Conservation (phyloP, 2,329 filamentous ascomycete species). For the Curvularia verruculosa region DNA sequence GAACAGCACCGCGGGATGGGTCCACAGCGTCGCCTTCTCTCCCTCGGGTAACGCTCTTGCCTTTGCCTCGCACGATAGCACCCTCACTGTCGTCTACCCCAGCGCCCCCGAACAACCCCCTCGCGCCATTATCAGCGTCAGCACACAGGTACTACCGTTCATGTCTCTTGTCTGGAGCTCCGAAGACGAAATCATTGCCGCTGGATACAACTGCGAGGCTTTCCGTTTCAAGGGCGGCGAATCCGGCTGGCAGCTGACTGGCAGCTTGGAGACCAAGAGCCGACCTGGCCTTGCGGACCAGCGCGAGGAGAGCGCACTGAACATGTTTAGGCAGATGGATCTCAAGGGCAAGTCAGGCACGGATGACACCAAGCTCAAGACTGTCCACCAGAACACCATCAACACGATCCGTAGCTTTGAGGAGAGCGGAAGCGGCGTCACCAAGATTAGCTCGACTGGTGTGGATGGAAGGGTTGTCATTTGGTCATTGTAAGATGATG, state of each 20-base stretch:
- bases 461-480: conserved; percentile 57
- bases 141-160: conserved; percentile 89
- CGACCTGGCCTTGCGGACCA: conserved; percentile 64
- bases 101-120: conserved; percentile 89
- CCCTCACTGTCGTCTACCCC: conserved; percentile 94
- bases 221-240: conserved; percentile 84
- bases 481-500: conserved; percentile 53
- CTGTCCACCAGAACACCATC: conserved; percentile 95
- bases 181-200: conserved; percentile 92
- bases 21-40: conserved; percentile 91
- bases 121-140: conserved; percentile 85
- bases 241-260: conserved; percentile 81
- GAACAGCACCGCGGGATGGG: conserved; percentile 96
- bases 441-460: conserved; percentile 75
- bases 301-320: conserved; percentile 89
- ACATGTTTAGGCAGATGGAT: conserved; percentile 99
- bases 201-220: conserved; percentile 86
- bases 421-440: conserved; percentile 66
- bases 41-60: conserved; percentile 92
- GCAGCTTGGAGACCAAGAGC: conserved; percentile 77
- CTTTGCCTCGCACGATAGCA: conserved; percentile 94
- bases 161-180: conserved; percentile 90
- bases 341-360: conserved; percentile 78
- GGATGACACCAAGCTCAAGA: conserved; percentile 93
- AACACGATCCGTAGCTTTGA: conserved; percentile 81